phyloP scores from a whole-genome alignment of 78 protist species.

The Tieghemostelium lacteum region DNA sequence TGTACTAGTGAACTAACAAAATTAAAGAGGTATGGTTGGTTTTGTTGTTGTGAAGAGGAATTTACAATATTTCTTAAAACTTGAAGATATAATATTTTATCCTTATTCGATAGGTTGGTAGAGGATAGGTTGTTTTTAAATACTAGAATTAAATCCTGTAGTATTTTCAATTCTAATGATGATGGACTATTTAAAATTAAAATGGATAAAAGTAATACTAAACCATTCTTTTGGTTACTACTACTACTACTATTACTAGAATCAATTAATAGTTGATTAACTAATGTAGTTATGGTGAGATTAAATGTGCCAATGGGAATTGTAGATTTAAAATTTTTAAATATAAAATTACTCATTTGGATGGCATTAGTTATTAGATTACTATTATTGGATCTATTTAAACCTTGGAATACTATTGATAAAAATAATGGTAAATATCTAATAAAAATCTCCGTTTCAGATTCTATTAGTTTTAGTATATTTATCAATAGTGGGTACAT shows the following conservation, averaged over 20 bases:
- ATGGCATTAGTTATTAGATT: conserved; percentile 24
- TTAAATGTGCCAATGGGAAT: not conserved
- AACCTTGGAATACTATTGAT: not conserved
- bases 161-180: not conserved
- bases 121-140: not conserved
- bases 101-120: not conserved
- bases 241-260: not conserved
- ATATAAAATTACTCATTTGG: conserved; percentile 22
- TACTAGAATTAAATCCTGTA: conserved; percentile 5
- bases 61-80: conserved; percentile 46
- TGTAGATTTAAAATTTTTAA: conserved; percentile 9
- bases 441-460: not conserved
- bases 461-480: conserved; percentile 5
- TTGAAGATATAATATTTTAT: conserved; percentile 38
- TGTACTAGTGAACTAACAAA: not conserved
- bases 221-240: conserved; percentile 6
- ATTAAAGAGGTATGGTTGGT: not conserved
- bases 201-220: conserved; percentile 12
- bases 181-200: conserved; percentile 4
- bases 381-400: conserved; percentile 14
- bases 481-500: conserved; percentile 14
- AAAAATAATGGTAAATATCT: conserved; percentile 36
- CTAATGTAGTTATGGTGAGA: not conserved
- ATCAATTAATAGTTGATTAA: not conserved
- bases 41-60: not conserved